Conservation (phyloP, 768 basidiomycete genomes). For the Auricularia heimuer region DNA sequence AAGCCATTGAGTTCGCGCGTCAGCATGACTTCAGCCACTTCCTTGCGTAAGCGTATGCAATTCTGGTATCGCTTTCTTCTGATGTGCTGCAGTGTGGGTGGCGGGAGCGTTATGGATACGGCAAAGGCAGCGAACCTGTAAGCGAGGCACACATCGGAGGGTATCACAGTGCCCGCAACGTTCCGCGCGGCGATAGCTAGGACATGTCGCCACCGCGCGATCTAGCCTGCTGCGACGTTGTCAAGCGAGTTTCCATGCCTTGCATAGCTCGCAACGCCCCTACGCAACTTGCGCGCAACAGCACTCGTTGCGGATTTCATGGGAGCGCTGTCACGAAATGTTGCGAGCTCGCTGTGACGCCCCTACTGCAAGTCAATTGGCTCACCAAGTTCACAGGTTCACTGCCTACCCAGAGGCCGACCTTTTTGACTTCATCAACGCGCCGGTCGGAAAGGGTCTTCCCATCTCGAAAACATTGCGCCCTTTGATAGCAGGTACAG, state of each 20-base stretch:
- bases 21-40: slow-evolving; percentile 88
- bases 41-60: slow-evolving; percentile 51
- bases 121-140: slow-evolving; percentile 91
- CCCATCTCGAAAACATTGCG: slow-evolving; percentile 65
- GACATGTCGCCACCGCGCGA: too few relatives aligned
- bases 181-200: too few relatives aligned
- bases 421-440: slow-evolving; percentile 94
- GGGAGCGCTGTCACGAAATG: too few relatives aligned
- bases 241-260: too few relatives aligned
- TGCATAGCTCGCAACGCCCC: too few relatives aligned
- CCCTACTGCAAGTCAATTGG: too few relatives aligned
- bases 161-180: too few relatives aligned
- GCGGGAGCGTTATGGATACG: slow-evolving; percentile 93
- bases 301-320: too few relatives aligned
- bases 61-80: neutral
- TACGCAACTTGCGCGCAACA: too few relatives aligned
- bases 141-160: neutral
- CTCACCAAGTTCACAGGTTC: slow-evolving; percentile 39
- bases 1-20: slow-evolving; percentile 83
- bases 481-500: slow-evolving; percentile 71
- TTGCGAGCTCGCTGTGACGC: too few relatives aligned
- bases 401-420: slow-evolving; percentile 87
- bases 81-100: slow-evolving; percentile 52
- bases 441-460: slow-evolving; percentile 85
- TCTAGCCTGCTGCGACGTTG: too few relatives aligned